These are phyloP conservation scores for Cercospora zeae-maydis DNA, from an alignment of 2,329 filamentous ascomycete species.

Conservation along the genomic window DNA sequence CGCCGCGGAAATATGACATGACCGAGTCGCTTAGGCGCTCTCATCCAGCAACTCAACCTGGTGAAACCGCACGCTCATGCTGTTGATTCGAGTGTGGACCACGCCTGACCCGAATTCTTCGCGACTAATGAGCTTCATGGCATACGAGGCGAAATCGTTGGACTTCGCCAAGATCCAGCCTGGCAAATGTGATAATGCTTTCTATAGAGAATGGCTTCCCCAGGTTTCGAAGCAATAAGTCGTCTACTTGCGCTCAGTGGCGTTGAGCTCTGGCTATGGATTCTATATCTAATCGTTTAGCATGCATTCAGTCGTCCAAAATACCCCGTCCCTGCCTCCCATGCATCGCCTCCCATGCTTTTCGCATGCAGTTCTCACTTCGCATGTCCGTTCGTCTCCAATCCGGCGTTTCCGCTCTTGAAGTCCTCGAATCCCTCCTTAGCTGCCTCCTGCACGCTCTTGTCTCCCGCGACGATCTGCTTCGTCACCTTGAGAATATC, in stretches of 20 bases:
- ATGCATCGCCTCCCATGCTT: not conserved
- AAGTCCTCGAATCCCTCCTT: conserved; percentile 48
- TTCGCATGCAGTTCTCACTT: not conserved
- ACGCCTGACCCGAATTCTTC: too few species aligned
- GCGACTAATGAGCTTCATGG: too few species aligned
- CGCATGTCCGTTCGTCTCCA: conserved; percentile 13
- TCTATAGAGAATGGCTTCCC: not conserved
- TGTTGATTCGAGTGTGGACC: too few species aligned
- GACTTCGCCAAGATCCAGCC: too few species aligned
- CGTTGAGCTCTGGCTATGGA: not conserved
- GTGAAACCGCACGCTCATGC: too few species aligned
- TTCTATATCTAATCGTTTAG: conserved; percentile 1
- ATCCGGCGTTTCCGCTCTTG: conserved; percentile 45
- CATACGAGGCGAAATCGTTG: too few species aligned
- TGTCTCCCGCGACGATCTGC: conserved; percentile 70
- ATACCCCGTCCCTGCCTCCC: not conserved
- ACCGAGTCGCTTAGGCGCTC: too few species aligned
- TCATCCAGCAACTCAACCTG: too few species aligned
- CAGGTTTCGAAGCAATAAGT: not conserved
- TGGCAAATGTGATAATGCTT: too few species aligned
- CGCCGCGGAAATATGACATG: too few species aligned
- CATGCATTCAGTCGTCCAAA: not conserved
- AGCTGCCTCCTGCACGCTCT: conserved; percentile 67
- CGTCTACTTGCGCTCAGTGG: not conserved
- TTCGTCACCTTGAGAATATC: conserved; percentile 73